These are phyloP conservation scores for Gomphus sp. DNA, from an alignment of 1,284 basidiomycete genomes.

Conservation along the genomic window DNA sequence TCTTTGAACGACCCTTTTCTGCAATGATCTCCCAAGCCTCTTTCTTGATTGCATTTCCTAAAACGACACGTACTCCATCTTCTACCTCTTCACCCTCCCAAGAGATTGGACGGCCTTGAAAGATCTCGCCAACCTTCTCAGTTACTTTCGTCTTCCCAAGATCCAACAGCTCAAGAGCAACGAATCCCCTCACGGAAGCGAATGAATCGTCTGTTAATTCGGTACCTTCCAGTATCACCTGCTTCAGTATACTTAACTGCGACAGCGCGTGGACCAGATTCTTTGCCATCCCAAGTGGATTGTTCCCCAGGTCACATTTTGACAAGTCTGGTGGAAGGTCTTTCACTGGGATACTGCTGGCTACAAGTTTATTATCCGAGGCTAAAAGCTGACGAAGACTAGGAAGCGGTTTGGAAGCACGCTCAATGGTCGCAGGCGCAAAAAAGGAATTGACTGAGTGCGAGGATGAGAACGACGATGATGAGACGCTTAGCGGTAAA, in stretches of 20 bases:
- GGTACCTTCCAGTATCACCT: conserved; percentile 45
- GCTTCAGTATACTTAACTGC: conserved; percentile 42
- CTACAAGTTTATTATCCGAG: conserved; percentile 54
- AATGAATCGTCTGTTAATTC: conserved; percentile 54
- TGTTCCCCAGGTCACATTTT: conserved; percentile 44
- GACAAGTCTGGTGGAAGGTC: conserved; percentile 29
- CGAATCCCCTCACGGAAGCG: conserved; percentile 32
- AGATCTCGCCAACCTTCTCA: conserved; percentile 35
- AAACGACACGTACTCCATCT: conserved; percentile 44
- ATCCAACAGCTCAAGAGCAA: conserved; percentile 46
- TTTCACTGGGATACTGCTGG: conserved; percentile 16
- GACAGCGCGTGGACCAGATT: conserved; percentile 40
- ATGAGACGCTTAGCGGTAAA: conserved; percentile 36
- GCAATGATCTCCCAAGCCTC: conserved; percentile 71
- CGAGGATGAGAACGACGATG: background rate
- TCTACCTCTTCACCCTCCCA: conserved; percentile 36
- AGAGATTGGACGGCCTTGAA: conserved; percentile 16
- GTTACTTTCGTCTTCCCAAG: conserved; percentile 54
- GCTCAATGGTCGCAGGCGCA: conserved; percentile 40
- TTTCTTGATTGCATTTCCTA: conserved; percentile 59
- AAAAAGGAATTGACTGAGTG: conserved; percentile 45
- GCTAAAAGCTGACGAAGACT: conserved; percentile 48
- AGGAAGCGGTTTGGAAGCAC: conserved; percentile 55
- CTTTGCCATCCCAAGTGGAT: conserved; percentile 34
- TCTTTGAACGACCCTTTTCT: conserved; percentile 33